phyloP scores from a whole-genome alignment of 352 stramenopile genomes.

The Plasmopara muralis region DNA sequence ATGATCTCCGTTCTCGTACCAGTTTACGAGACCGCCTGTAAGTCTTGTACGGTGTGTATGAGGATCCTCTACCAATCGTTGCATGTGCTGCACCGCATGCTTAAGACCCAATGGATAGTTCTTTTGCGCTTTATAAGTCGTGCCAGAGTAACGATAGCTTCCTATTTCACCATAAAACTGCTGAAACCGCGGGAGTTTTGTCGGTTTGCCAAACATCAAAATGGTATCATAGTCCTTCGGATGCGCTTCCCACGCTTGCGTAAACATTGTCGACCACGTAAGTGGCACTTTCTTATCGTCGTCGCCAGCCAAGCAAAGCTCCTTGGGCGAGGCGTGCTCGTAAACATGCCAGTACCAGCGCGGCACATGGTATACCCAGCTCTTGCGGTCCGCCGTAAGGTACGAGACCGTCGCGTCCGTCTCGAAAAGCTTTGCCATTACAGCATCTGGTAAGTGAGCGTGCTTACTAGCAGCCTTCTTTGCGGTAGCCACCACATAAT shows the following conservation, averaged over 20 bases:
- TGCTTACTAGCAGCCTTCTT: conserved; percentile 18
- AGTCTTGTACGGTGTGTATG: conserved; percentile 17
- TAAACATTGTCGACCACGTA: conserved; percentile 25
- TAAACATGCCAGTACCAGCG: conserved; percentile 45
- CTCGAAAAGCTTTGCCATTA: conserved; percentile 24
- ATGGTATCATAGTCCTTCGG: conserved; percentile 53
- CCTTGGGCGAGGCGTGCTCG: conserved; percentile 13
- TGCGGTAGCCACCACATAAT: conserved; percentile 11
- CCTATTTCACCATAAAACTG: conserved; percentile 46
- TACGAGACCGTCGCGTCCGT: conserved; percentile 22
- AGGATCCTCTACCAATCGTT: conserved; percentile 36
- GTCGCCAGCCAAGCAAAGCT: conserved; percentile 6
- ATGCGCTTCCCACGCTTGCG: conserved; percentile 52
- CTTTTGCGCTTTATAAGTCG: conserved; percentile 37
- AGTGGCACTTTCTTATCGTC: background rate
- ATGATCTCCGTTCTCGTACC: conserved; percentile 76
- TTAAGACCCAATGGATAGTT: conserved; percentile 32
- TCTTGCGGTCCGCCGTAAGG: conserved; percentile 30
- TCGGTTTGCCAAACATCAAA: conserved; percentile 59
- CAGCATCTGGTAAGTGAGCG: conserved; percentile 8
- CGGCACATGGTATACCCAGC: conserved; percentile 58
- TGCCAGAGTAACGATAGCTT: conserved; percentile 56
- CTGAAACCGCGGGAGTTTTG: conserved; percentile 60
- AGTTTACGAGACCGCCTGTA: conserved; percentile 69
- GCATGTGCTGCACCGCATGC: conserved; percentile 39